Percentiles rank a stretch among this genome's conserved stretches.
Evolutionary conservation across 176 grass and related monocot species (phyloP).

Genomic region (Elymus sibiricus): DNA sequence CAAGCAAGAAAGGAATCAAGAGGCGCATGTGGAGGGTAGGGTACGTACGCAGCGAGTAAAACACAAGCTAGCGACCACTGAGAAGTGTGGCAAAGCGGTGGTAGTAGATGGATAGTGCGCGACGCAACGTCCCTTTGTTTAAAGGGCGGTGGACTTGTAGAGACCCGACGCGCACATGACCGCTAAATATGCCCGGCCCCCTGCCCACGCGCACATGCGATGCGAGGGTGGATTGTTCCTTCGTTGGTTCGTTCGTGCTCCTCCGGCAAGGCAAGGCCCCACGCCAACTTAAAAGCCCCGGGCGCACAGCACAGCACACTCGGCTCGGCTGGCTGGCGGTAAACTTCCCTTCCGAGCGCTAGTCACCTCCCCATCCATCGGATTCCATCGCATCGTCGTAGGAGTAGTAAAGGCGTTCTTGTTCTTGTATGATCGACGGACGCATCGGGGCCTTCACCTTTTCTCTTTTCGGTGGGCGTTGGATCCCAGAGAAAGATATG

Average conservation of each 20-base stretch:
- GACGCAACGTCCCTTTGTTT: slow-evolving; percentile 4
- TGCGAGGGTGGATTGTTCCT: background rate
- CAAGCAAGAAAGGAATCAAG: slow-evolving; percentile 38
- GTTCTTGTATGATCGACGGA: background rate
- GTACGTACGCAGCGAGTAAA: background rate
- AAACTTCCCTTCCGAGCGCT: background rate
- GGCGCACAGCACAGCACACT: background rate
- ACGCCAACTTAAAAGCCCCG: background rate
- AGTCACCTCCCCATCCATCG: slow-evolving; percentile 16
- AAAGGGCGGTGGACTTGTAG: background rate
- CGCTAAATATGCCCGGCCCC: background rate
- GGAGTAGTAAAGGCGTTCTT: background rate
- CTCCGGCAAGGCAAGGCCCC: background rate
- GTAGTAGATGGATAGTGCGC: background rate
- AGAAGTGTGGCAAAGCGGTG: slow-evolving; percentile 1
- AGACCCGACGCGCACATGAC: background rate
- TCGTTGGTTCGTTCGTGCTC: background rate
- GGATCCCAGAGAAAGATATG: slow-evolving; percentile 1
- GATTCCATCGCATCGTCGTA: background rate
- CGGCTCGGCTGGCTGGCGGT: background rate
- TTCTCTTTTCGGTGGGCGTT: background rate
- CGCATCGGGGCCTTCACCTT: background rate
- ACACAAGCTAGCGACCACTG: slow-evolving; percentile 8
- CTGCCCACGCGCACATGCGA: background rate
- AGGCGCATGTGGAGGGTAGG: slow-evolving; percentile 21